These are phyloP conservation scores for Xylaria sp. DNA, from an alignment of 2,329 filamentous ascomycete genomes.

Conservation along the genomic window DNA sequence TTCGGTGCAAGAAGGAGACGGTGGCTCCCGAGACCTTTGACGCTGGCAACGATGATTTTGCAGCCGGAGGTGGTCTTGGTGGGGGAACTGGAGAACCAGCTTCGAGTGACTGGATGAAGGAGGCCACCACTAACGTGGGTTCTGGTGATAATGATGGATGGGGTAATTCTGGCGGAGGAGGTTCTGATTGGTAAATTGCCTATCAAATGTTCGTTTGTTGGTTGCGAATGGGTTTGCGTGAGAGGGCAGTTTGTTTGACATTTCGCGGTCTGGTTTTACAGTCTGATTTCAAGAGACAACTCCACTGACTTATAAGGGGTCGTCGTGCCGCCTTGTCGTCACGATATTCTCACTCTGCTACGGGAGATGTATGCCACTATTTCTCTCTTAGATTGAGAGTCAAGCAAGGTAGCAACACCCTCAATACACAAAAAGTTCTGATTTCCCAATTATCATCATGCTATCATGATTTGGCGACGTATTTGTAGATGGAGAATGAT, in stretches of 20 bases:
- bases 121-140: conserved; percentile 4
- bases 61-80: conserved; percentile 5
- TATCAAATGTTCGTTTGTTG: neutral
- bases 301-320: conserved; percentile 26
- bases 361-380: neutral
- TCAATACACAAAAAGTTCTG: conserved; percentile 26
- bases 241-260: neutral
- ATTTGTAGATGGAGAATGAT: neutral
- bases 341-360: conserved; percentile 17
- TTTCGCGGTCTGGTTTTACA: conserved; percentile 4
- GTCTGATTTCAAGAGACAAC: conserved; percentile 17
- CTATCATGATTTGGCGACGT: neutral
- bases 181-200: conserved; percentile 7
- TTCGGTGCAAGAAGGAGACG: conserved; percentile 50
- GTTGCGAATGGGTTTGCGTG: conserved; percentile 3
- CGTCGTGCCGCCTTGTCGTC: conserved; percentile 12
- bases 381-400: conserved; percentile 25
- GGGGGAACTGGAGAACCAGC: conserved; percentile 18
- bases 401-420: conserved; percentile 27
- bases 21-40: conserved; percentile 35
- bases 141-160: conserved; percentile 4
- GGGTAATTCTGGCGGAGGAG: neutral
- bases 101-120: conserved; percentile 25
- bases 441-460: neutral
- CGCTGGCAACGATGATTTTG: conserved; percentile 4